Evolutionary conservation across 129 eudicot species (phyloP).

Genomic region (Arctium minus): DNA sequence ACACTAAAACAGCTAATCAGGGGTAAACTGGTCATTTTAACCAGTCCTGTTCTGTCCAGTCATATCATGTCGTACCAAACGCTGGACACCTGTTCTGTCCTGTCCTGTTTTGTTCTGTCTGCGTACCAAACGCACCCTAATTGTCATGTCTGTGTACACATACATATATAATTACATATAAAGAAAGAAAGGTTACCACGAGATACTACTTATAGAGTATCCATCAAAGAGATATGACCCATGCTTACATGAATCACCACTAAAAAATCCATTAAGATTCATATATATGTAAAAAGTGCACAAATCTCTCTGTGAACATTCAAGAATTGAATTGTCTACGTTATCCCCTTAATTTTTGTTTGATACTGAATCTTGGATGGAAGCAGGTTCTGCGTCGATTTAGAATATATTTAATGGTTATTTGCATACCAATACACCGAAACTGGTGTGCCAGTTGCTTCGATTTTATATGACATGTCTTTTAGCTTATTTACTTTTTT

Average conservation of each 20-base stretch:
- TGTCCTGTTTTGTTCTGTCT: no score
- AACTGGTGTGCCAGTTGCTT: neutral
- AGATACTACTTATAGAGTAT: neutral
- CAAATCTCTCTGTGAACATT: neutral
- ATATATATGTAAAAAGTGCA: neutral
- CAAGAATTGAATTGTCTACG: neutral
- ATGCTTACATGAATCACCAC: no score
- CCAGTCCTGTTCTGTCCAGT: no score
- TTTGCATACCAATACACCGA: neutral
- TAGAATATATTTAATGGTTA: neutral
- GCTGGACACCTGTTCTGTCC: no score
- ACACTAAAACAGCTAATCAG: no score
- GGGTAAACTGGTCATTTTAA: no score
- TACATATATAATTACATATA: neutral
- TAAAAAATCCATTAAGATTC: neutral
- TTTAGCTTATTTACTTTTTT: conserved; percentile 11
- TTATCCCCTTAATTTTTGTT: neutral
- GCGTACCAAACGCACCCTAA: no score
- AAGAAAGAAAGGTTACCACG: conserved; percentile 32
- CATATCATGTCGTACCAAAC: no score
- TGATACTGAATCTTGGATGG: neutral
- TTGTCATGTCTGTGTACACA: neutral
- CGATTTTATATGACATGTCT: conserved; percentile 12
- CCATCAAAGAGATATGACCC: neutral
- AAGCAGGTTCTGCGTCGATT: neutral